phyloP scores from a whole-genome alignment of 805 yeast species.

The Saturnispora serradocipensis region DNA sequence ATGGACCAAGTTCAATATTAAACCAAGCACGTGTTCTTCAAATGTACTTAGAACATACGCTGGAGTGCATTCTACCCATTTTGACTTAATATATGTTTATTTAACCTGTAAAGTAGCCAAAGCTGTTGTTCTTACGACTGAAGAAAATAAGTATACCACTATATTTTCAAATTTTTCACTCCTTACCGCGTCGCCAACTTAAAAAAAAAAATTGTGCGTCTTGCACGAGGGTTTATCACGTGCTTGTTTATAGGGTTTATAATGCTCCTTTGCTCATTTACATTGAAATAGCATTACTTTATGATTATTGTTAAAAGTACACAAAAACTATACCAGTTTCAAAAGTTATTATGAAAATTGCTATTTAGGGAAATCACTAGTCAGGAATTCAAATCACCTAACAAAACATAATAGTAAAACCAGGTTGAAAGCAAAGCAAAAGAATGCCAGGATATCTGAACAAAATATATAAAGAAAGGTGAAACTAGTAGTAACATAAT shows the following conservation, averaged over 20 bases:
- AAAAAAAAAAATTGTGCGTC: neutral
- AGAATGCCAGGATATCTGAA: neutral
- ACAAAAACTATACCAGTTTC: neutral
- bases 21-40: constrained; percentile 10
- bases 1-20: constrained; percentile 26
- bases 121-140: constrained; percentile 2
- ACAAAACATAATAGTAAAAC: neutral
- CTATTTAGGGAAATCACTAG: neutral
- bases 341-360: neutral
- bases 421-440: neutral
- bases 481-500: neutral
- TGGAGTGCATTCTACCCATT: constrained; percentile 99
- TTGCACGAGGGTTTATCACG: constrained; percentile 6
- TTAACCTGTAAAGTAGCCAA: constrained; percentile 9
- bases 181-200: neutral
- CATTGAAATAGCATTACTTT: neutral
- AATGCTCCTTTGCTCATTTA: neutral
- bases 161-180: neutral
- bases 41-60: constrained; percentile 50
- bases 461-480: neutral
- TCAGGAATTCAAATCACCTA: neutral
- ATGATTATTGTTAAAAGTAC: neutral
- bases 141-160: neutral
- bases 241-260: constrained; percentile 1
- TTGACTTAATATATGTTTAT: constrained; percentile 30